A percentile compares a stretch with the other conserved stretches of the same genome.
Evolutionary conservation across 345 rosid species (phyloP).

Genomic region (Pistacia integerrima): DNA sequence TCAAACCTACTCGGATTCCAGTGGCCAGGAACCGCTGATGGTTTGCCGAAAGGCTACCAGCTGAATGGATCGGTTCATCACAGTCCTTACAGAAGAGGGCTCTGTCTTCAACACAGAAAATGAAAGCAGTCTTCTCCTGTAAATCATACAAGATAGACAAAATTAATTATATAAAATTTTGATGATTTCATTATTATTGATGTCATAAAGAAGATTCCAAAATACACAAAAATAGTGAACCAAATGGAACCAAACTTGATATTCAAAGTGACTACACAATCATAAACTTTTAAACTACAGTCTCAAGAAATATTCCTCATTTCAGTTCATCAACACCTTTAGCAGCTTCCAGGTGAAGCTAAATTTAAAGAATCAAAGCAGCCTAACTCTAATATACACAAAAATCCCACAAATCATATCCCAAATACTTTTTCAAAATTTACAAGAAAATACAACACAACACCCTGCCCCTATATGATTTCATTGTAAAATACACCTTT

Average conservation of each 20-base stretch:
- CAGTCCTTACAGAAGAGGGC: slow-evolving; percentile 91
- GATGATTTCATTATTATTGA: too few species aligned
- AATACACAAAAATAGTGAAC: not conserved
- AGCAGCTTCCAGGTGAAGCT: not conserved
- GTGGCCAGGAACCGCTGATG: slow-evolving; percentile 94
- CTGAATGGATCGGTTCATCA: slow-evolving; percentile 75
- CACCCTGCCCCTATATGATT: not conserved
- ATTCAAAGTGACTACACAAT: not conserved
- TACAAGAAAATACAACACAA: not conserved
- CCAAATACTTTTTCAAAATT: not conserved
- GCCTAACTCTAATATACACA: not conserved
- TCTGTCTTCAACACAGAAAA: slow-evolving; percentile 96
- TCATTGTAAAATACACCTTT: too few species aligned
- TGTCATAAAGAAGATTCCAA: too few species aligned
- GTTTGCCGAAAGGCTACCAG: slow-evolving; percentile 78
- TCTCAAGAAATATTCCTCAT: not conserved
- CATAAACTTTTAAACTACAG: not conserved
- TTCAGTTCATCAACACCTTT: too few species aligned
- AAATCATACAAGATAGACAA: slow-evolving; percentile 5
- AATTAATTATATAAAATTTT: not conserved
- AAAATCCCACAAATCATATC: not conserved
- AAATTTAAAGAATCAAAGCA: too few species aligned
- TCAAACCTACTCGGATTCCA: slow-evolving; percentile 82
- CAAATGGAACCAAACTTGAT: not conserved
- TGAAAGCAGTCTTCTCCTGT: slow-evolving; percentile 95